Conservation (phyloP, 2,329 filamentous ascomycete species). For the Ophiostoma perfectum region DNA sequence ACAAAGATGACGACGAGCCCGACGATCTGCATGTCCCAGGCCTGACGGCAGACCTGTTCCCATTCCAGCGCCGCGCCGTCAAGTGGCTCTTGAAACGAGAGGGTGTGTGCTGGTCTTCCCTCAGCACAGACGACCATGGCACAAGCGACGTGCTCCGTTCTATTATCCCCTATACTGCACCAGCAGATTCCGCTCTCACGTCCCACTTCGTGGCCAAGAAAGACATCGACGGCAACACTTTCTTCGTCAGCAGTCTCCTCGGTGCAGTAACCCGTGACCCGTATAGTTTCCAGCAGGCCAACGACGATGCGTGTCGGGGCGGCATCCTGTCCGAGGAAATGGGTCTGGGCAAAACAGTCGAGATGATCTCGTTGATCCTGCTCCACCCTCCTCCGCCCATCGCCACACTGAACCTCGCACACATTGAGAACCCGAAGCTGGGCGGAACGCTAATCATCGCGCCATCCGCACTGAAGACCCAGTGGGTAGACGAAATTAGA, state of each 20-base stretch:
- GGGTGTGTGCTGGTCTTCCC: constrained; percentile 47
- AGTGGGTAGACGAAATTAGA: constrained; percentile 58
- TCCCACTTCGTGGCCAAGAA: constrained; percentile 41
- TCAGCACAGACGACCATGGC: neutral
- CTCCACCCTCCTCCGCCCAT: constrained; percentile 48
- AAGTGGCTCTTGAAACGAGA: constrained; percentile 66
- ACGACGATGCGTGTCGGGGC: constrained; percentile 39
- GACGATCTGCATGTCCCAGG: constrained; percentile 40
- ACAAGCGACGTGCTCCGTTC: constrained; percentile 11
- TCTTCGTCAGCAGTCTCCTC: constrained; percentile 53
- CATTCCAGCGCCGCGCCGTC: constrained; percentile 66
- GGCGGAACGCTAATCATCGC: constrained; percentile 58
- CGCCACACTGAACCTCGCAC: constrained; percentile 42
- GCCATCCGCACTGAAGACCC: constrained; percentile 50
- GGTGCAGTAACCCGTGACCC: constrained; percentile 52
- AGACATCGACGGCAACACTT: constrained; percentile 42
- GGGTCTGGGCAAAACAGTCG: constrained; percentile 76
- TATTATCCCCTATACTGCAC: constrained; percentile 29
- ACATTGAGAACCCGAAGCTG: constrained; percentile 48
- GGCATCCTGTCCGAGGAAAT: constrained; percentile 76
- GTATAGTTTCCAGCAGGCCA: constrained; percentile 40
- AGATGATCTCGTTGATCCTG: constrained; percentile 65
- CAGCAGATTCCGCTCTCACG: constrained; percentile 30
- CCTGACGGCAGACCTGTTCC: constrained; percentile 54
- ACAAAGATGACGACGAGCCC: constrained; percentile 38